A percentile compares a stretch with the other conserved stretches of the same genome.
Conservation (phyloP, 495 filamentous ascomycete species). For the Penicillium daleae region DNA sequence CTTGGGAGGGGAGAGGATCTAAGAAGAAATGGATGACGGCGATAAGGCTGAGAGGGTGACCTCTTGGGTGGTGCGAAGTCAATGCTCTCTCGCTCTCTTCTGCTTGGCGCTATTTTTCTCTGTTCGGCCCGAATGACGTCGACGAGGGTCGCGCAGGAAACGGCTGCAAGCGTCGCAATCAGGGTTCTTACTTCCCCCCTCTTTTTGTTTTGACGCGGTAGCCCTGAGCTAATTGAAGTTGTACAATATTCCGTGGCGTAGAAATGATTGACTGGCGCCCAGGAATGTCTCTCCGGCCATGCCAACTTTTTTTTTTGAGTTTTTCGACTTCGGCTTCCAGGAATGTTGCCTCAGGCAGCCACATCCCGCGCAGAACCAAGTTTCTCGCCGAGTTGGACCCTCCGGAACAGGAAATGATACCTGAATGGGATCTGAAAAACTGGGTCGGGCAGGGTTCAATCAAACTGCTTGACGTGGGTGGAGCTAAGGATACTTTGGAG, state of each 20-base stretch:
- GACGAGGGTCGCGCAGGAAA: conserved; percentile 18
- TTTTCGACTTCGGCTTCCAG: conserved; percentile 19
- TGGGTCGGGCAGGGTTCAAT: background rate
- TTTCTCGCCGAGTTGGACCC: conserved; percentile 5
- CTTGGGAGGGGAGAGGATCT: conserved; percentile 1
- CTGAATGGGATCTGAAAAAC: background rate
- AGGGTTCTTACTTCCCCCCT: background rate
- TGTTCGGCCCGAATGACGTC: conserved; percentile 28
- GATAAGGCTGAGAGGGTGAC: conserved; percentile 11
- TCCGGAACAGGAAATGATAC: conserved; percentile 6
- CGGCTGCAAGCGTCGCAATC: conserved; percentile 11
- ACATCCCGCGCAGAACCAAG: conserved; percentile 9
- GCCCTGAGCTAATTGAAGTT: background rate
- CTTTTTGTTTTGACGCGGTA: background rate
- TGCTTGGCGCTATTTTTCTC: conserved; percentile 14
- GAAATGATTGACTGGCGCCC: too few relatives aligned
- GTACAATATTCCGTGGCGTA: too few relatives aligned
- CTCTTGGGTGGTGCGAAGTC: background rate
- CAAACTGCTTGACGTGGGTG: background rate
- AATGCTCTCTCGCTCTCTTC: background rate
- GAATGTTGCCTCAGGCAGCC: conserved; percentile 26
- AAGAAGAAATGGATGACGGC: conserved; percentile 13
- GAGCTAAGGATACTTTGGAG: background rate
- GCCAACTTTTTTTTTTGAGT: conserved; percentile 10
- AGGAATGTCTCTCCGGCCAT: conserved; percentile 17